These are phyloP conservation scores for Corylus avellana DNA, from an alignment of 306 rosid genomes.

Conservation along the genomic window DNA sequence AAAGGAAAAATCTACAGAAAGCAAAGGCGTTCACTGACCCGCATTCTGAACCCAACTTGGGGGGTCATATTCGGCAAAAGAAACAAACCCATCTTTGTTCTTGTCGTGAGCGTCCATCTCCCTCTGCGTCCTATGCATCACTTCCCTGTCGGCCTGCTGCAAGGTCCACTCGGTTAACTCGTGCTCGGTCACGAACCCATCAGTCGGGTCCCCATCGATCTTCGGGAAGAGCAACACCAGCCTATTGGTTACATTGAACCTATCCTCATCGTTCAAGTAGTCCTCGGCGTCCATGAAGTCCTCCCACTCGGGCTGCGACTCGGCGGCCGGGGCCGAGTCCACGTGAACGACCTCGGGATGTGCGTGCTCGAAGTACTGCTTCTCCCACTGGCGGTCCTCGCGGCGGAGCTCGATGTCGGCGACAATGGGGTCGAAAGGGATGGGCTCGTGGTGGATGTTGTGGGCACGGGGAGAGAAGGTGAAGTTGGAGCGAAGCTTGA, in stretches of 20 bases:
- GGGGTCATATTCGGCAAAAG: slow-evolving; percentile 88
- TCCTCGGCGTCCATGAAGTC: slow-evolving; percentile 87
- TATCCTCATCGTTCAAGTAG: slow-evolving; percentile 75
- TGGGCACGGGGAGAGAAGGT: slow-evolving; percentile 38
- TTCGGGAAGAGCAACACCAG: slow-evolving; percentile 71
- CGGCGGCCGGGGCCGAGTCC: slow-evolving; percentile 66
- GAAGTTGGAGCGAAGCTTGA: slow-evolving; percentile 86
- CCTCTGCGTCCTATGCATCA: slow-evolving; percentile 69
- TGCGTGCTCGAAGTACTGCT: slow-evolving; percentile 55
- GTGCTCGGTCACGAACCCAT: slow-evolving; percentile 52
- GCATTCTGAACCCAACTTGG: slow-evolving; percentile 78
- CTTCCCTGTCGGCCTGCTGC: slow-evolving; percentile 66
- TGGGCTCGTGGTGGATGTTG: slow-evolving; percentile 42
- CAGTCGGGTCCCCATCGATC: slow-evolving; percentile 67
- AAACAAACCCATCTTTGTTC: slow-evolving; percentile 69
- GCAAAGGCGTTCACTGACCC: slow-evolving; percentile 35
- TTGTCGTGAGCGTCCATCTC: slow-evolving; percentile 90
- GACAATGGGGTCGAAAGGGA: slow-evolving; percentile 83
- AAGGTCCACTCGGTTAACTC: slow-evolving; percentile 90
- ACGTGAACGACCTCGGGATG: slow-evolving; percentile 43
- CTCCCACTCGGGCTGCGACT: slow-evolving; percentile 92
- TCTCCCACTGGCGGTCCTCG: slow-evolving; percentile 88
- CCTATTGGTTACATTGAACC: slow-evolving; percentile 76
- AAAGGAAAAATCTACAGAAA: background rate
- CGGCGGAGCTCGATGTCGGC: slow-evolving; percentile 90